These are phyloP conservation scores for Calocybe cyanea DNA, from an alignment of 768 basidiomycete genomes.

Conservation along the genomic window DNA sequence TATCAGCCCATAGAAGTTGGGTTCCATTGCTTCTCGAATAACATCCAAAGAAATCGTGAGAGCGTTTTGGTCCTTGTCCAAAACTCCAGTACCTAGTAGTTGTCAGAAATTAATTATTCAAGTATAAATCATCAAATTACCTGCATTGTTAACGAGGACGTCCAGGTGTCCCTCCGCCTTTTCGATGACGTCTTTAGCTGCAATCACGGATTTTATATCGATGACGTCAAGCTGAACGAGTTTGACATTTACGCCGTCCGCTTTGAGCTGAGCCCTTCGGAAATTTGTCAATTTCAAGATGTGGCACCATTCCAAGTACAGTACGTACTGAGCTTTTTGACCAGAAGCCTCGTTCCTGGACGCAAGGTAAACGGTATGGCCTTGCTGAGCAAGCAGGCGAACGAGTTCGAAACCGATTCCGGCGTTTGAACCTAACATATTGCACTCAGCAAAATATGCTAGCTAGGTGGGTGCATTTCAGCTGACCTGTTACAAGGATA, in stretches of 20 bases:
- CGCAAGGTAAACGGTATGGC: conserved; percentile 40
- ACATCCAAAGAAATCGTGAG: conserved; percentile 27
- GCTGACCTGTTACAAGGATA: conserved; percentile 18
- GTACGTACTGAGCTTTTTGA: conserved; percentile 35
- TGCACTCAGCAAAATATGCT: not conserved
- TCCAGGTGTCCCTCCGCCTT: conserved; percentile 37
- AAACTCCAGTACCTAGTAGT: conserved; percentile 23
- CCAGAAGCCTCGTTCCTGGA: conserved; percentile 37
- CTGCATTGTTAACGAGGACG: conserved; percentile 45
- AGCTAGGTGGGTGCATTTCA: not conserved
- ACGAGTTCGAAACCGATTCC: conserved; percentile 46
- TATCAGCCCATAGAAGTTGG: conserved; percentile 41
- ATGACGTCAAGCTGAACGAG: conserved; percentile 38
- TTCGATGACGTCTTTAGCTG: conserved; percentile 33
- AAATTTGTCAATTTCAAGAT: not conserved
- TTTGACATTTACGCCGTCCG: conserved; percentile 21
- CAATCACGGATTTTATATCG: conserved; percentile 26
- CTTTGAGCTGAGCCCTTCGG: conserved; percentile 17
- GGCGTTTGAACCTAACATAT: conserved; percentile 37
- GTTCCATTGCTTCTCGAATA: conserved; percentile 34
- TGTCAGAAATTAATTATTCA: not conserved
- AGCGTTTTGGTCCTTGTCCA: conserved; percentile 31
- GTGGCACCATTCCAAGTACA: not conserved
- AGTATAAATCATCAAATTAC: conserved; percentile 14
- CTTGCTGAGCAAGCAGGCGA: conserved; percentile 37